Base-by-base conservation (phyloP, 495 filamentous ascomycete genomes). In the Neurospora hispaniola region DNA sequence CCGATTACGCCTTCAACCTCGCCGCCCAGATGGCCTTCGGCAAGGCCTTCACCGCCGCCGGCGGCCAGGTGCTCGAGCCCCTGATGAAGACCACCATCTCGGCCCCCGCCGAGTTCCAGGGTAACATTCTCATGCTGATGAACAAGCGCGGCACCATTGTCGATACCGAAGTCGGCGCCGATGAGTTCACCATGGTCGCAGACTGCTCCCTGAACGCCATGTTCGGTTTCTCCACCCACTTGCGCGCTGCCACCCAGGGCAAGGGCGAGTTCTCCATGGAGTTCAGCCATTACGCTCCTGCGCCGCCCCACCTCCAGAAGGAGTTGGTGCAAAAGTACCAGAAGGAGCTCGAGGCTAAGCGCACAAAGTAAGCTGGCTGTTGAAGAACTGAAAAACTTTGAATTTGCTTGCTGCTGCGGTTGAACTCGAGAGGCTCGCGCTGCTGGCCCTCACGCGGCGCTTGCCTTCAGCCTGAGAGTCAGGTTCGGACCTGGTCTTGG, bases 241-340 rank as follows among this genome's bases (percentile, higher is more conserved):
- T 99, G 81, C 88, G 96, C 74, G 96, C 96, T 5, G 92, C 94
- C 31, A 98, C 95, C 11, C 96, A 99, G 85, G 96, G 96, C 71
- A 99, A 99, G 87, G 96, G 96, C 76, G 96, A 99, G 85, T 99
- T 97, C 78, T 91, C 87, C 74, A 99, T 99, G 96, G 96, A 99
- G 85, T 99, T 98, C 82, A 93, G 91, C 79, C 94, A 98, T 84
- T 98, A 99, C 80, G 89, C 90, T 72, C 86, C 92, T 71, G 92
- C 95, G 75, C 92, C 94, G 69, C 89, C 89, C 73, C 95, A 98
- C 77, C 79, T 98, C 81, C 96, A 99, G 84, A 97, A 92, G 83
- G 96, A 98, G 81, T 85, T 99, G 69, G 84, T 98, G 42, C 89
- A 90, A 72, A 94, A 94, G 85, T 88, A 97, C 84, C 83, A 94